Percentiles rank a stretch among this genome's conserved stretches.
Conservation (phyloP, 352 stramenopile species). For the Thraustotheca clavata region DNA sequence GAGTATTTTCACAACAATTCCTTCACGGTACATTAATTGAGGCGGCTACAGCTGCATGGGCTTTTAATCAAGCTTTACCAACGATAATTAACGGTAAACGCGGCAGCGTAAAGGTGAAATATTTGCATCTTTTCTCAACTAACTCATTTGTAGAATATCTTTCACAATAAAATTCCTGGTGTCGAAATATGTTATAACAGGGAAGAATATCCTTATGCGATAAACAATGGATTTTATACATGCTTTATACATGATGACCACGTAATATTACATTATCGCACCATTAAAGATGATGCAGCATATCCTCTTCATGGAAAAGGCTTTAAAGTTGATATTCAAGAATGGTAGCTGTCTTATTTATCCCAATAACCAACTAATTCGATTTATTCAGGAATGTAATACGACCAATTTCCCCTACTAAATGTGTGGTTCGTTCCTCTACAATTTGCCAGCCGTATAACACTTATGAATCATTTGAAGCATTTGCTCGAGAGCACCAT, state of each 20-base stretch:
- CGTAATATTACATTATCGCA: neutral
- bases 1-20: neutral
- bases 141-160: slow-evolving; percentile 1
- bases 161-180: neutral
- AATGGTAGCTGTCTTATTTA: neutral
- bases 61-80: neutral
- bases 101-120: neutral
- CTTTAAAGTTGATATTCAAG: slow-evolving; percentile 7
- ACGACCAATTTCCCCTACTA: neutral
- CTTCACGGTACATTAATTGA: neutral
- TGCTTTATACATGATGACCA: neutral
- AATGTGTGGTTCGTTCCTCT: neutral
- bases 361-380: neutral
- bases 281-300: neutral
- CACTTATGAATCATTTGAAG: neutral
- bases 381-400: neutral
- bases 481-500: neutral
- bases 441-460: neutral
- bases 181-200: neutral
- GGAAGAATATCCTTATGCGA: neutral
- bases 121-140: neutral
- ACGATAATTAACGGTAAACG: slow-evolving; percentile 1
- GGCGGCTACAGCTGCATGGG: neutral
- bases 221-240: neutral
- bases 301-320: neutral